Conservation (phyloP, 495 filamentous ascomycete species). For the Penicillium egyptiacum region DNA sequence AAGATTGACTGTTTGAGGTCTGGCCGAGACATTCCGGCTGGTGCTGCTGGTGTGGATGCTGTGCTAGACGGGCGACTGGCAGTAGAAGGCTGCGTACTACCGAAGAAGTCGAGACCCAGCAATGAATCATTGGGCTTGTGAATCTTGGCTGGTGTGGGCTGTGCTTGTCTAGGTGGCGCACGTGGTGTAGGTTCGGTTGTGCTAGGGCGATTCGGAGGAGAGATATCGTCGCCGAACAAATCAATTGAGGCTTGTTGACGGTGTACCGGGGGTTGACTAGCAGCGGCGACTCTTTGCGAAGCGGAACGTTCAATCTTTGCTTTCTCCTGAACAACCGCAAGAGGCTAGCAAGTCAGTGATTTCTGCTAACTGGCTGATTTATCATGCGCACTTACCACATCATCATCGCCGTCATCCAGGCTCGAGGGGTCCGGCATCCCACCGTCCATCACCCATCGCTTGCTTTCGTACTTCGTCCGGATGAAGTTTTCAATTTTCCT, state of each 20-base stretch:
- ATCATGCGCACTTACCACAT: constrained; percentile 55
- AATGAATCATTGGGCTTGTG: constrained; percentile 80
- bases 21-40: constrained; percentile 70
- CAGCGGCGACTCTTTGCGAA: constrained; percentile 48
- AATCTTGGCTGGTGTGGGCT: constrained; percentile 53
- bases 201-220: constrained; percentile 62
- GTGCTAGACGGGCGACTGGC: constrained; percentile 71
- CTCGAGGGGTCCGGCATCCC: constrained; percentile 86
- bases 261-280: constrained; percentile 45
- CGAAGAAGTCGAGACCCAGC: constrained; percentile 91
- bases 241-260: constrained; percentile 54
- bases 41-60: constrained; percentile 56
- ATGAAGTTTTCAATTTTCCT: constrained; percentile 99
- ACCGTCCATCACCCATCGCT: constrained; percentile 98
- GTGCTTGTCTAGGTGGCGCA: constrained; percentile 58
- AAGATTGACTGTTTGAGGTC: constrained; percentile 97
- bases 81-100: constrained; percentile 61
- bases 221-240: constrained; percentile 61
- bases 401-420: constrained; percentile 80
- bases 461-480: constrained; percentile 95
- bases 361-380: not conserved
- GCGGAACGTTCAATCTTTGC: constrained; percentile 64
- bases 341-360: constrained; percentile 52
- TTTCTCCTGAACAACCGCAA: constrained; percentile 72
- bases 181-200: constrained; percentile 61